A percentile compares a stretch with the other conserved stretches of the same genome.
Conservation (phyloP, 2,329 filamentous ascomycete species). For the Paraconiothyrium brasiliense region DNA sequence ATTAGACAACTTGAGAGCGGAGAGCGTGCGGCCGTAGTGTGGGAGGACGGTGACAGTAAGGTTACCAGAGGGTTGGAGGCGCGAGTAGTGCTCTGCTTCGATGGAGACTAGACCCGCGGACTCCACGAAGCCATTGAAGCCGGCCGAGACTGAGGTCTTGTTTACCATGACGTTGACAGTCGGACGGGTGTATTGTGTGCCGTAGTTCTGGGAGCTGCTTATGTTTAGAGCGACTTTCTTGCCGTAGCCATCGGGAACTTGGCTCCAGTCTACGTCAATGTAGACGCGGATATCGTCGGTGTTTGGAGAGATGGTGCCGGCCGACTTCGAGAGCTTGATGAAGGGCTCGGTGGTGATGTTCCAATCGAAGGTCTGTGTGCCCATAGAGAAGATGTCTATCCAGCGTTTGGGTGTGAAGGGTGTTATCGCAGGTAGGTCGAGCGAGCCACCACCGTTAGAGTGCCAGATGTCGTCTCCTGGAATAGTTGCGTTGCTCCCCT, state of each 20-base stretch:
- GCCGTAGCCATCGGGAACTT: conserved; percentile 36
- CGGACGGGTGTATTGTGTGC: conserved; percentile 45
- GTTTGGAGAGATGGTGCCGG: conserved; percentile 42
- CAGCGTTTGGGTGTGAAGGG: conserved; percentile 48
- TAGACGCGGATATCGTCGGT: conserved; percentile 47
- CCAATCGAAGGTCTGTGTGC: conserved; percentile 45
- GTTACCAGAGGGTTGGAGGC: conserved; percentile 36
- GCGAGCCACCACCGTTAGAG: conserved; percentile 52
- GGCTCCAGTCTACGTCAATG: conserved; percentile 49
- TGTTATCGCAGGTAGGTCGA: conserved; percentile 42
- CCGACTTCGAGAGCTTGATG: conserved; percentile 44
- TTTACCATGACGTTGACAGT: conserved; percentile 46
- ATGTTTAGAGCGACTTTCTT: conserved; percentile 47
- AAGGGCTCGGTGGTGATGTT: conserved; percentile 50
- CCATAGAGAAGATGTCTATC: conserved; percentile 49
- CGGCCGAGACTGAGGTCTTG: conserved; percentile 43
- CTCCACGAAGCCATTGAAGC: conserved; percentile 50
- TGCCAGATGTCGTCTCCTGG: conserved; percentile 74
- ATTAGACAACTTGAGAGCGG: conserved; percentile 44
- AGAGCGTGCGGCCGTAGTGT: conserved; percentile 48
- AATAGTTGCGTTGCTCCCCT: conserved; percentile 72
- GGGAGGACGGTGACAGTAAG: conserved; percentile 42
- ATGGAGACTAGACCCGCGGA: conserved; percentile 45
- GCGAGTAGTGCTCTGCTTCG: conserved; percentile 52
- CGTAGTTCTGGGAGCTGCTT: conserved; percentile 47